Evolutionary conservation across 1,139 yeast genomes (phyloP), one percentile per base, ranked within the genome.

Genomic region (Groenewaldozyma sp.): DNA sequence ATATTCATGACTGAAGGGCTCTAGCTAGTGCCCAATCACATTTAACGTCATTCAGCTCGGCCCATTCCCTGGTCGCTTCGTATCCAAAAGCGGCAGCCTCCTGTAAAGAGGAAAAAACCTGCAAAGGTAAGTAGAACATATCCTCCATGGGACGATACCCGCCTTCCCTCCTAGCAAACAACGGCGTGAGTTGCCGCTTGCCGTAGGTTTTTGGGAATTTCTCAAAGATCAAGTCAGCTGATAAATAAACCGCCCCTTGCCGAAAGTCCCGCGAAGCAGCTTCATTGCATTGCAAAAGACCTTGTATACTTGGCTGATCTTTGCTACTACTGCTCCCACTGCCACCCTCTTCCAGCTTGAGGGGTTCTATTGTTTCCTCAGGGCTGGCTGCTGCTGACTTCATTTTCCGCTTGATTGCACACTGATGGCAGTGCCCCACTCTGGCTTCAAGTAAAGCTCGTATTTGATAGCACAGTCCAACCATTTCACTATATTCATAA

Each of bases 1-100:
- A 28, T 26, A 24, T 27, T 13, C 34, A 22, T 42, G 27, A 45
- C 24, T 41, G 34, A n/a, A 48, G 35, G 7, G 51, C 52, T 28
- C 48, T 48, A 29, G 37, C 41, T 21, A 50, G 40, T 17, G 53
- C 51, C 52, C 54, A 52, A 10, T 49, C 53, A 28, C 44, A 56
- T 32, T 52, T 48, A 24, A 66, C 43, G 9, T 51, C 45, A 29
- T 52, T 44, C 18, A 37, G 35, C 7, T 49, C 54, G 6, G 63
- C 58, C 67, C 67, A 64, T 41, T 64, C 68, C 21, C 48, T 49
- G 9, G 58, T 42, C 24, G 62, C 41, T 5, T 52, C 43, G 37
- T 55, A 58, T 3, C 62, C 65, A 38, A 65, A 56, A 3, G 69
- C 68, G 2, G 68, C 63, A 0, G 62, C 69, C 36, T 67, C 71